Percentiles rank a stretch among this genome's conserved stretches.
Conservation (phyloP, 2,329 filamentous ascomycete species). For the Beauveria medogensis region DNA sequence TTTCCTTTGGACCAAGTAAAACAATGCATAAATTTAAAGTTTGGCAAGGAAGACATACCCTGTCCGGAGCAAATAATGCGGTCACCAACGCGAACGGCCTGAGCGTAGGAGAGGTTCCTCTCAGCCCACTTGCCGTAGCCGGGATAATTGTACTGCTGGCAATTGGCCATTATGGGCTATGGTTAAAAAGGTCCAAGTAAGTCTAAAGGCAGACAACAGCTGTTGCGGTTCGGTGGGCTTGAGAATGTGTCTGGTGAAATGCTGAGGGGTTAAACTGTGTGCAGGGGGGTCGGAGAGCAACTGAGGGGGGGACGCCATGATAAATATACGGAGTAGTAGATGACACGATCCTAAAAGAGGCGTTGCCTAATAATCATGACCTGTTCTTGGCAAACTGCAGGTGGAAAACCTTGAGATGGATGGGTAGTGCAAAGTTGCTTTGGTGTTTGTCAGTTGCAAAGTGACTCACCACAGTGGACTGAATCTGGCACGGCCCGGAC, state of each 20-base stretch:
- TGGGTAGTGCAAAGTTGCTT: neutral
- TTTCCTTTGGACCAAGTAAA: too few relatives aligned
- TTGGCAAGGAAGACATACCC: conserved; percentile 22
- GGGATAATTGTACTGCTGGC: conserved; percentile 18
- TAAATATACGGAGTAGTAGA: neutral
- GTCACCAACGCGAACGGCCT: conserved; percentile 41
- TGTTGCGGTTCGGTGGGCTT: neutral
- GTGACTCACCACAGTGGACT: neutral
- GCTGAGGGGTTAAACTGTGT: neutral
- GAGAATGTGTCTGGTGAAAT: neutral
- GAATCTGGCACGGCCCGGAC: neutral
- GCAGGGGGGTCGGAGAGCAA: neutral
- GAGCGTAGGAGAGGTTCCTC: conserved; percentile 32
- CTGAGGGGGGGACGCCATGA: neutral
- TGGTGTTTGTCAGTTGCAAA: neutral
- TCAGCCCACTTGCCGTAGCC: conserved; percentile 23
- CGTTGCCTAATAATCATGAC: neutral
- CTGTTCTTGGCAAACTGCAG: neutral
- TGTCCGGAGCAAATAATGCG: conserved; percentile 39
- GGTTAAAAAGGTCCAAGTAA: neutral
- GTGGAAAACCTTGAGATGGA: neutral
- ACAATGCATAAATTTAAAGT: neutral
- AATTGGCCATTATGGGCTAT: neutral
- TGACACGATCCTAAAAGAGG: neutral
- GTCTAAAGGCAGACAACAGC: neutral